A percentile compares a stretch with the other conserved stretches of the same genome.
Conservation (phyloP, 108 stramenopile genomes). For the Cyclostephanos invisitatus region DNA sequence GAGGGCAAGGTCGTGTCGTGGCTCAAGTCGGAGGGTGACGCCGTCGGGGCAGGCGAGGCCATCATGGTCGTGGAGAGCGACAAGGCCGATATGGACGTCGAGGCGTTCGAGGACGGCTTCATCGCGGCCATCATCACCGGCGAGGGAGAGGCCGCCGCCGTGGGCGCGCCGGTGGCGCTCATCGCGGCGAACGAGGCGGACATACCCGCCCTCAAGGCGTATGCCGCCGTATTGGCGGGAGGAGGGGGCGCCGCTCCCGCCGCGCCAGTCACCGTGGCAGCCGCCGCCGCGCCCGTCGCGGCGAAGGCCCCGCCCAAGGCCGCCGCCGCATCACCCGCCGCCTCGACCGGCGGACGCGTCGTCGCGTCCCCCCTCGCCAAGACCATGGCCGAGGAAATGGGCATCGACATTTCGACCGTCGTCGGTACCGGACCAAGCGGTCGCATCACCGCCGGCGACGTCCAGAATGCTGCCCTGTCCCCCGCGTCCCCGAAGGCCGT, state of each 20-base stretch:
- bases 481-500: conserved; percentile 60
- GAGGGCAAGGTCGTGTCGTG: conserved; percentile 97
- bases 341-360: conserved; percentile 81
- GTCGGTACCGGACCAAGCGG: conserved; percentile 92
- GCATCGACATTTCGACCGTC: conserved; percentile 84
- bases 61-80: conserved; percentile 97
- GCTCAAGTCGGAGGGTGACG: conserved; percentile 91
- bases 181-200: conserved; percentile 85
- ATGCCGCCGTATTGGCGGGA: conserved; percentile 64
- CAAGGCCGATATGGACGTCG: conserved; percentile 99
- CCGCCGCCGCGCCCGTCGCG: conserved; percentile 62
- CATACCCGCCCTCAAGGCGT: conserved; percentile 78
- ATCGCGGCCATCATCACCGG: conserved; percentile 90
- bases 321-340: conserved; percentile 54
- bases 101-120: conserved; percentile 96
- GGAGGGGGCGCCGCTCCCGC: conserved; percentile 52
- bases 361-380: conserved; percentile 94
- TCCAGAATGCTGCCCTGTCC: conserved; percentile 63
- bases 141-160: conserved; percentile 89
- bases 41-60: conserved; percentile 90
- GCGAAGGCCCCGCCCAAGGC: conserved; percentile 58
- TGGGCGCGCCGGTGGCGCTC: conserved; percentile 91
- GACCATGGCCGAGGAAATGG: conserved; percentile 85
- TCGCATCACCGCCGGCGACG: conserved; percentile 85
- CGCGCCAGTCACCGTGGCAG: conserved; percentile 51